These are phyloP conservation scores for Fusarium coicis DNA, from an alignment of 2,329 filamentous ascomycete species.

Conservation along the genomic window DNA sequence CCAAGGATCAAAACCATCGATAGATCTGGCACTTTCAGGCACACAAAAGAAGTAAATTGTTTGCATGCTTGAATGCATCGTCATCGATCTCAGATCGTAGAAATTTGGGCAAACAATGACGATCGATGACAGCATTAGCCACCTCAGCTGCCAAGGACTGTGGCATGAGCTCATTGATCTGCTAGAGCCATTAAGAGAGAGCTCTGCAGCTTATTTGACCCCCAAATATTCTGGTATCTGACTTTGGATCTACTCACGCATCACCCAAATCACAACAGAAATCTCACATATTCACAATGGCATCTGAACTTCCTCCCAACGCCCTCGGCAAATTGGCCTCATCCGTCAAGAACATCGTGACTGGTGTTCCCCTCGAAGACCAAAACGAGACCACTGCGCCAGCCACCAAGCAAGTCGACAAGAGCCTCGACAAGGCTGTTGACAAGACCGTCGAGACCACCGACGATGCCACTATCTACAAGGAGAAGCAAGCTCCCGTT, in stretches of 20 bases:
- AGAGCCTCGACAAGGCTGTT: constrained; percentile 2
- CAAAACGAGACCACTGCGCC: background rate
- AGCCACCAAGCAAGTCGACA: background rate
- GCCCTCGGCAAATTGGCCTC: background rate
- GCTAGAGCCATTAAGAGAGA: background rate
- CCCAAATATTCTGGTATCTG: background rate
- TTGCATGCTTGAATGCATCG: background rate
- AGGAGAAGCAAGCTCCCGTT: constrained; percentile 20
- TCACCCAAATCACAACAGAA: background rate
- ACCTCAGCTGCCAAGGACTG: background rate
- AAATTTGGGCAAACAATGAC: background rate
- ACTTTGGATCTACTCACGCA: too few relatives aligned
- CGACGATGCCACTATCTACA: constrained; percentile 18
- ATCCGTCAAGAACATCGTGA: background rate
- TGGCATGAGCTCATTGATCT: background rate
- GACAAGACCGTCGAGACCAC: constrained; percentile 19
- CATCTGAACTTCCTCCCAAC: background rate
- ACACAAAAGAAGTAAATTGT: background rate
- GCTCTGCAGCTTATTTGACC: background rate
- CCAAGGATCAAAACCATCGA: background rate
- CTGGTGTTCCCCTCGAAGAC: background rate
- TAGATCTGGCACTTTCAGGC: background rate
- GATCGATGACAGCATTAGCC: background rate
- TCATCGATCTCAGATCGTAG: background rate
- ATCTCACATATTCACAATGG: background rate